A percentile compares a stretch with the other conserved stretches of the same genome.
phyloP scores from a whole-genome alignment of 2,329 filamentous ascomycete genomes.

The Clarireedia hainanense region DNA sequence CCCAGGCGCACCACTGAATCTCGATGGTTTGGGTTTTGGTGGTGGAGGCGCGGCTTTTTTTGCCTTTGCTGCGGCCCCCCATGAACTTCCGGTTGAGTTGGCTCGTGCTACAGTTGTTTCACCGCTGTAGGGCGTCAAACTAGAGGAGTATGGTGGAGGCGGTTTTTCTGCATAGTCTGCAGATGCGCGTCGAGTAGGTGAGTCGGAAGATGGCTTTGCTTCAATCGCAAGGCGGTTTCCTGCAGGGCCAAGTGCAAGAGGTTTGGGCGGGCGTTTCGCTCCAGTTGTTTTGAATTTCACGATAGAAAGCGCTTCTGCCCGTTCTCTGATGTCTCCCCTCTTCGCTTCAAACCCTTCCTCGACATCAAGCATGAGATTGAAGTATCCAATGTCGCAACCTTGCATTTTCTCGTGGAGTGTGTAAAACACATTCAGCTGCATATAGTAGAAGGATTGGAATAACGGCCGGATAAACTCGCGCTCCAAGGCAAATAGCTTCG shows the following conservation, averaged over 20 bases:
- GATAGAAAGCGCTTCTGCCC: slow-evolving; percentile 75
- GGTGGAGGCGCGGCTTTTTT: slow-evolving; percentile 59
- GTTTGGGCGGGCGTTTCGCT: slow-evolving; percentile 39
- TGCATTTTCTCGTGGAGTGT: slow-evolving; percentile 98
- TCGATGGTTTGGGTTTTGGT: slow-evolving; percentile 74
- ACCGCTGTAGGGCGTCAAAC: slow-evolving; percentile 17
- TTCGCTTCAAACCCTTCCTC: slow-evolving; percentile 87
- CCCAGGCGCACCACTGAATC: slow-evolving; percentile 55
- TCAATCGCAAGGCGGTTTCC: slow-evolving; percentile 17
- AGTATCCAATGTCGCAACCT: slow-evolving; percentile 93
- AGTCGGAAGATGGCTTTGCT: slow-evolving; percentile 13
- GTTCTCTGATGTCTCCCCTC: slow-evolving; percentile 79
- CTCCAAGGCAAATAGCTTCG: slow-evolving; percentile 83
- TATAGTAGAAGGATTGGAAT: slow-evolving; percentile 99
- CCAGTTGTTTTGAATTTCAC: slow-evolving; percentile 88
- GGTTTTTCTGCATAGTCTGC: slow-evolving; percentile 45
- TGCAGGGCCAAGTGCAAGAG: slow-evolving; percentile 15
- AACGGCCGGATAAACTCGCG: slow-evolving; percentile 92
- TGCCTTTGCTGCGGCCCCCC: slow-evolving; percentile 53
- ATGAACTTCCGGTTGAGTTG: slow-evolving; percentile 35
- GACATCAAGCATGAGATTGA: slow-evolving; percentile 83
- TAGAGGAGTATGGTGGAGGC: slow-evolving; percentile 60
- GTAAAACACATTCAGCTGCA: slow-evolving; percentile 99
- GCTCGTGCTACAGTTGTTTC: slow-evolving; percentile 30
- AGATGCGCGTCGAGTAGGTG: slow-evolving; percentile 31